Evolutionary conservation across 192 early-diverging fungal genomes (phyloP), one percentile per base, ranked within the genome.

Genomic region (Backusella australiensis): DNA sequence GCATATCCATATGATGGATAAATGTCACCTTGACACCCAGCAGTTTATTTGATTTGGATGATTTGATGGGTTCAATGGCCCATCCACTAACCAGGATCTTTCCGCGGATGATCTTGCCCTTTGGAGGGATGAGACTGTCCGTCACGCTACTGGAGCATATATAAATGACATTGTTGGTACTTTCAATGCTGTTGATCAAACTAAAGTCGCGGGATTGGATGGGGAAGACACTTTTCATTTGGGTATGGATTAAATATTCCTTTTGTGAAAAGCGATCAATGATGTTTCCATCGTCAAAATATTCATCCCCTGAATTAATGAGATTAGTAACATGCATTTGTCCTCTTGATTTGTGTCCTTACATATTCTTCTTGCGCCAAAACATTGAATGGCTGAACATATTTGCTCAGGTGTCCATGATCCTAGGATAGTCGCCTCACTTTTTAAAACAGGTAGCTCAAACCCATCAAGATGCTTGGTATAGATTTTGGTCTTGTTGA

Each of bases 1-100:
- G 84, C 32, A 80, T 8, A 78, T 86, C 87, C 34, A 82, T 84
- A 46, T 86, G 85, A 21, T 78, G 80, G 15, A 88, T 76, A 78
- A 80, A 88, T 0, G 80, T 78, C 4, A 84, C 75, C 42, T 79
- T 75, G 8, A 86, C 81, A 26, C 82, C 75, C 0, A 74, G 32
- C 0, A 76, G 78, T 21, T 81, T 78, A 35, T 82, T 84, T 14
- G 71, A 39, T 73, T 35, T 81, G 7, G 38, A 49, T 71, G 85
- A 80, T 80, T 82, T 85, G 0, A 42, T 79, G 0, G 87, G 82
- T 41, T 78, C 44, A 34, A 89, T 67, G 2, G 77, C 72, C 85
- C 85, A 89, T 19, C 87, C 87, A 9, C 82, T 78, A 6, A 85
- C 59, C 7, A 78, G 72, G 1, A 86, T 46, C 21, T 82, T 19